phyloP scores from a whole-genome alignment of 164 flowering plant genomes.

The Magnolia sinica region DNA sequence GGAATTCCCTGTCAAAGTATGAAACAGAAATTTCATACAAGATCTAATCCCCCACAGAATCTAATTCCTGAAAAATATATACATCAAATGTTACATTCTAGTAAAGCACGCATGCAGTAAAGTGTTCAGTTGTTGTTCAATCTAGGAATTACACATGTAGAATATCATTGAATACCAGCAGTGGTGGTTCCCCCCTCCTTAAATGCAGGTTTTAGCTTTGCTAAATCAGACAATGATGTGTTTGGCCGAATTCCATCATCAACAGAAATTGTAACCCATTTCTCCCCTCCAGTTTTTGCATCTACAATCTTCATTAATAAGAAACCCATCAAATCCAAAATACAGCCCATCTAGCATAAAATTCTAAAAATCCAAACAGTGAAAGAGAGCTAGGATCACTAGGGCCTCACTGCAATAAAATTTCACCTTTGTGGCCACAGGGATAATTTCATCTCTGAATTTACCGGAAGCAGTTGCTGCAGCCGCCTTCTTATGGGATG shows the following conservation, averaged over 20 bases:
- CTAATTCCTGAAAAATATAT: neutral
- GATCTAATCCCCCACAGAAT: neutral
- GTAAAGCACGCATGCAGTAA: neutral
- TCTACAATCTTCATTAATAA: slow-evolving; percentile 59
- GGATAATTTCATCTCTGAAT: slow-evolving; percentile 91
- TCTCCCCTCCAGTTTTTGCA: slow-evolving; percentile 89
- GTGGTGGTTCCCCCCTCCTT: slow-evolving; percentile 89
- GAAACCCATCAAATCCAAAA: neutral
- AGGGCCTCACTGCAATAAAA: neutral
- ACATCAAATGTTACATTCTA: neutral
- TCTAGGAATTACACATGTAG: neutral
- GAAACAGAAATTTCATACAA: neutral
- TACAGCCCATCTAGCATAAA: neutral
- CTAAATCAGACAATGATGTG: slow-evolving; percentile 56
- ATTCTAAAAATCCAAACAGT: neutral
- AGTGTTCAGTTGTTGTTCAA: neutral
- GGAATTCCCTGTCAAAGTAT: slow-evolving; percentile 61
- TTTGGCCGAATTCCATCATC: slow-evolving; percentile 95
- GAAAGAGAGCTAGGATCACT: neutral
- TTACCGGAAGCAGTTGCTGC: slow-evolving; percentile 93
- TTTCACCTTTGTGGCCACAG: slow-evolving; percentile 80
- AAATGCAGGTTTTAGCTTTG: slow-evolving; percentile 76
- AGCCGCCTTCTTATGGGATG: slow-evolving; percentile 86
- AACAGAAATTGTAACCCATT: slow-evolving; percentile 57
- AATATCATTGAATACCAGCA: slow-evolving; percentile 58